Conservation (phyloP, 2,329 filamentous ascomycete species). For the Cladorrhinum sp. region DNA sequence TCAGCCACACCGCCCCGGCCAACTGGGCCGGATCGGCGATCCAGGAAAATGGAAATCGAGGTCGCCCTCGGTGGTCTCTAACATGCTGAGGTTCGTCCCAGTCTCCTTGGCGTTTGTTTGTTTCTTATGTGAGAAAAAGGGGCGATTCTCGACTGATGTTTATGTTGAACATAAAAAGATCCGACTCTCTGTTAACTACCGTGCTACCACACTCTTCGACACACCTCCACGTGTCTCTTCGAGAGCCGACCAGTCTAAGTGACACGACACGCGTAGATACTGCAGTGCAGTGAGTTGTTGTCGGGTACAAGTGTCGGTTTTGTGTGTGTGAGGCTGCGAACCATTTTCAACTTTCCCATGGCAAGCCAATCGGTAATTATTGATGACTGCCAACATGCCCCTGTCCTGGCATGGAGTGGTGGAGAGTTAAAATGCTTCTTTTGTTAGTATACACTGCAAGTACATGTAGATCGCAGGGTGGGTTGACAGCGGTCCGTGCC, state of each 20-base stretch:
- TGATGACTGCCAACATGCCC: too few relatives aligned
- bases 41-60: neutral
- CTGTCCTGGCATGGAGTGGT: neutral
- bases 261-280: too few relatives aligned
- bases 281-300: too few relatives aligned
- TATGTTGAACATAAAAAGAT: too few relatives aligned
- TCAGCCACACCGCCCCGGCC: neutral
- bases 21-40: neutral
- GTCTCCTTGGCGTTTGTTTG: neutral
- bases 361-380: too few relatives aligned
- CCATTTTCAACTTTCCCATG: too few relatives aligned
- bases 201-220: neutral
- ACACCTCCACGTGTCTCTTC: neutral
- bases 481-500: neutral
- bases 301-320: too few relatives aligned
- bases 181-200: too few relatives aligned
- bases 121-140: neutral
- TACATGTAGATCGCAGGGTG: too few relatives aligned
- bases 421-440: neutral
- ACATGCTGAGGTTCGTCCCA: neutral
- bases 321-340: too few relatives aligned
- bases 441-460: too few relatives aligned
- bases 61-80: neutral
- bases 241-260: neutral
- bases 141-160: too few relatives aligned